Evolutionary conservation across 768 basidiomycete species (phyloP).

Genomic region (Tricholoma furcatifolium): DNA sequence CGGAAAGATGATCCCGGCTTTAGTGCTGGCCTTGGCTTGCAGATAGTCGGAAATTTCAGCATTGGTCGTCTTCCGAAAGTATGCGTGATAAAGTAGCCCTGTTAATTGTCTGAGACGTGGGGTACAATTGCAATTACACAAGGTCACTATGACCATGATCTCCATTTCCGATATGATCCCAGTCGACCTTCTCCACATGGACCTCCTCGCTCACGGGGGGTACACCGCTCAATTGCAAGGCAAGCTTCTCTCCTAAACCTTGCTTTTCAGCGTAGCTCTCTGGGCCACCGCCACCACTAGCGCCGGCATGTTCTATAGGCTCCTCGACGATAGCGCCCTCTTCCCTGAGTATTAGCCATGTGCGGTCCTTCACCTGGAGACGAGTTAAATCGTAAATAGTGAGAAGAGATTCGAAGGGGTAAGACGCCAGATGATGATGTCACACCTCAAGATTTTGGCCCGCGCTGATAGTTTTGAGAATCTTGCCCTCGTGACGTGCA

Average conservation of each 20-base stretch:
- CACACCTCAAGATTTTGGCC: conserved; percentile 76
- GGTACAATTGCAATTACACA: neutral
- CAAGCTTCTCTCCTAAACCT: conserved; percentile 38
- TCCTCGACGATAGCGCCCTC: conserved; percentile 72
- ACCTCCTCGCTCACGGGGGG: neutral
- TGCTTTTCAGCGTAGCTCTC: conserved; percentile 46
- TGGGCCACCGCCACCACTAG: conserved; percentile 19
- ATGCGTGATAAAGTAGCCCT: no score
- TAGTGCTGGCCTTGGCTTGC: no score
- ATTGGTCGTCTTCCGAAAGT: no score
- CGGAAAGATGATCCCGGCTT: no score
- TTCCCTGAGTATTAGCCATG: conserved; percentile 57
- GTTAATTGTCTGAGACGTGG: neutral
- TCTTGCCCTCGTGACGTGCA: conserved; percentile 62
- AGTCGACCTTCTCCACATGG: conserved; percentile 2
- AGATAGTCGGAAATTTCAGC: no score
- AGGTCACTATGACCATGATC: neutral
- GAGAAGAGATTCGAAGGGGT: neutral
- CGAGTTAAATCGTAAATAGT: neutral
- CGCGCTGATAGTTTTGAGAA: conserved; percentile 74
- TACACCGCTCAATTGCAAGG: conserved; percentile 21
- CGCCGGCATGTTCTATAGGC: conserved; percentile 42
- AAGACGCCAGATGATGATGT: conserved; percentile 1
- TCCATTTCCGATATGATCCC: neutral
- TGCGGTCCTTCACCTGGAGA: conserved; percentile 52